phyloP scores from a whole-genome alignment of 208 protist species.

The Histomonas meleagridis region DNA sequence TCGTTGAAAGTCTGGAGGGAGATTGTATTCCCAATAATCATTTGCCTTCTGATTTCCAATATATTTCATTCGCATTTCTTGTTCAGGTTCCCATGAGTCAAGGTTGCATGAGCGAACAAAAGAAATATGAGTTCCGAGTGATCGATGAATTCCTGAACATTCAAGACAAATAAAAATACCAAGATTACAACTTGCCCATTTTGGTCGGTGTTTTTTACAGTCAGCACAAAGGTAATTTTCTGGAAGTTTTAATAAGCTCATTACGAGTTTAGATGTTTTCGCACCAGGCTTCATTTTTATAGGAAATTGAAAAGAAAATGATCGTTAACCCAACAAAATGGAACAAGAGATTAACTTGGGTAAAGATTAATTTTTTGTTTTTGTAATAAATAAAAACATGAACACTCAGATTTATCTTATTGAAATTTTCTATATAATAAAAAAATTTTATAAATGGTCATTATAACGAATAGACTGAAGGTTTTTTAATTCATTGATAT shows the following conservation, averaged over 20 bases:
- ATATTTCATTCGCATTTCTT: conserved; percentile 32
- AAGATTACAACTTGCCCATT: conserved; percentile 50
- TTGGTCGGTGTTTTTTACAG: conserved; percentile 34
- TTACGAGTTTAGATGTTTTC: neutral
- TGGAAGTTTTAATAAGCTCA: conserved; percentile 12
- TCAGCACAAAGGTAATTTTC: conserved; percentile 45
- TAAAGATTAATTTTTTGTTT: too few species aligned
- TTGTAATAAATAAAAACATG: too few species aligned
- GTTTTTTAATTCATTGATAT: too few species aligned
- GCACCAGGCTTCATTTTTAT: too few species aligned
- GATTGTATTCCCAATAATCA: neutral
- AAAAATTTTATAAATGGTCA: too few species aligned
- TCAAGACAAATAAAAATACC: conserved; percentile 58
- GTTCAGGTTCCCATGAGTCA: conserved; percentile 49
- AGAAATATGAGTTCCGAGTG: conserved; percentile 59
- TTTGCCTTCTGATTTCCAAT: conserved; percentile 37
- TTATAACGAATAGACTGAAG: too few species aligned
- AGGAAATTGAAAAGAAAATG: too few species aligned
- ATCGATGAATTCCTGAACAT: conserved; percentile 56
- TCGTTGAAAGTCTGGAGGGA: neutral
- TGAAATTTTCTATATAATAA: too few species aligned
- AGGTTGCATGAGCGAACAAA: conserved; percentile 48
- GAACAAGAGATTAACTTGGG: too few species aligned
- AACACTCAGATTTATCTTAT: too few species aligned
- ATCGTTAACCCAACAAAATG: too few species aligned